Evolutionary conservation across 441 rosid genomes (phyloP), one percentile per base, ranked within the genome.

Genomic region (Gossypium lobatum): DNA sequence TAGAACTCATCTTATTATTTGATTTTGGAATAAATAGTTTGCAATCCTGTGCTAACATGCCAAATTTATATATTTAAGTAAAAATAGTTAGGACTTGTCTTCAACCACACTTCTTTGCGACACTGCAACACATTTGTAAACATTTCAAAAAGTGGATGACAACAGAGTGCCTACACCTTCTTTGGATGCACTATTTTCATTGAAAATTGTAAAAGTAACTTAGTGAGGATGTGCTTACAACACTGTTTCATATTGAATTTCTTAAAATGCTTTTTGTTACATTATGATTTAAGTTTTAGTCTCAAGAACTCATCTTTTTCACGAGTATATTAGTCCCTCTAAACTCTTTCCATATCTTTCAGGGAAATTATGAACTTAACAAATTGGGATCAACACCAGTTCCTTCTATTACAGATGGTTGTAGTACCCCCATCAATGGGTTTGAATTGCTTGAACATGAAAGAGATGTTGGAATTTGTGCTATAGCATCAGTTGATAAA

Each of bases 301-400:
- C 4, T 26, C 48, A 69, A 53, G 28, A 69, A 53, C 62, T 13
- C 71, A 25, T 48, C 73, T 69, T 69, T 48, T 17, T 17, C 46
- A 17, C 6, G 34, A 52, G 18, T 60, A 17, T 23, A 10, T 61
- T 60, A 16, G 16, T 62, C 18, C 34, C 59, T 57, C 39, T 54
- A 5, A 37, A 34, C 69, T 53, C 48, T 50, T 53, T 60, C 63
- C 60, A 50, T 62, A n/a, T 80, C 72, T 85, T 79, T 75, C 90
- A 89, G 98, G 95, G 75, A 70, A 81, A 82, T 78, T 63, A 60
- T 77, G 85, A 87, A 72, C 74, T 84, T 72, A 58, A 82, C 75
- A 59, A 73, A 52, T 75, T 73, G 34, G 78, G 79, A 13, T 78
- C 88, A 76, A 79, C 70, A 23, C 60, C 58, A 39, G 73, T 80